Base-by-base conservation (phyloP, 2,329 filamentous ascomycete genomes). In the Clonostachys byssicola region DNA sequence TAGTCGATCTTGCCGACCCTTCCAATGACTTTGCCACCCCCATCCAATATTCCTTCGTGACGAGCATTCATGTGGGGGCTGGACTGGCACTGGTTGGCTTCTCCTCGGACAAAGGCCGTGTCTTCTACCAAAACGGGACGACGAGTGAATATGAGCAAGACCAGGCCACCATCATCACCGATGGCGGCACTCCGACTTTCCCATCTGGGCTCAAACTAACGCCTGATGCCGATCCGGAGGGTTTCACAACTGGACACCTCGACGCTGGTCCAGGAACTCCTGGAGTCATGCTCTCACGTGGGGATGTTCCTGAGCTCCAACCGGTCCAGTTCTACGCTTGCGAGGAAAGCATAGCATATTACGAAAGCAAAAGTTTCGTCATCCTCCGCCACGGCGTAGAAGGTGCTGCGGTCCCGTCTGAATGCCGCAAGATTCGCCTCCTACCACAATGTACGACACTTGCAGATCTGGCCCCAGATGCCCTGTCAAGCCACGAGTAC, bases 111-210 rank as follows among this genome's bases (percentile, higher is more conserved):
- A 44, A 50, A 33, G 46, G 50, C 6, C 60, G 62, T 43, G 53
- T 71, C 49, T 78, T 78, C 55, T 78, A 77, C 65, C 60, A 72
- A 48, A 78, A 79, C 54, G 73, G 70, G 54, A 75, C 74, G 12
- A 62, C 61, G 12, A 48, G 56, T 7, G 63, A 71, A 38, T 52
- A 66, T 7, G 52, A 54, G 16, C 57, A 56, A 35, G 54, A 58
- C 38, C 45, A 53, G 40, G 63, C 64, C 35, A 64, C 60, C 40
- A 56, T 72, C 44, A 47, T 77, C 33, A 67, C 64, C 23, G 72
- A 75, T 49, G 62, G 62, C 16, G 70, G 68, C 34, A 65, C 59
- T 6, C 68, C 68, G 5, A 57, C 59, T 5, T 63, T 63, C 46
- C 68, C 73, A 5, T 63, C 56, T 35, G 69, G 66, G 42, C 56